Base-by-base conservation (phyloP, 768 basidiomycete species). In the Podaxis sp. region DNA sequence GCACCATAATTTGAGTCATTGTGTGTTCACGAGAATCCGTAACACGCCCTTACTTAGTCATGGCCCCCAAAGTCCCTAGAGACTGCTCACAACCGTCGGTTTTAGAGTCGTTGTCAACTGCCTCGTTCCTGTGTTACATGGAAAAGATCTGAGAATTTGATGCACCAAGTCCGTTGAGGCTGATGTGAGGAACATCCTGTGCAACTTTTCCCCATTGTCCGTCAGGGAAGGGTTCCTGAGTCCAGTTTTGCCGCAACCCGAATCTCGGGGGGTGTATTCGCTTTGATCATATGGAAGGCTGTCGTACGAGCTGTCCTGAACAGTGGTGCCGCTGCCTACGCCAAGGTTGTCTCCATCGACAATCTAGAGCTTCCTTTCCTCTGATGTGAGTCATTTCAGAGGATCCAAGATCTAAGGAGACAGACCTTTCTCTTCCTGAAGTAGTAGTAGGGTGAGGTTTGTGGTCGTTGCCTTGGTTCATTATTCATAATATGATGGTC, bases 111-210 rank as follows among this genome's bases (percentile, higher is more conserved):
- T 36, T 25, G 6, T 25, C 44, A 25, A 38, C 32, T 37, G 16
- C 53, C 57, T 18, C 67, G 72, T 63, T 64, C 71, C 18, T 67
- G 16, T 53, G 68, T 76, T 54, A 68, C 63, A 59, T 74, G 72
- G 62, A 79, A 79, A 7, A 79, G 66, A 59, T 79, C 78, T 1
- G 78, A 66, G 63, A 78, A 79, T 10, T 73, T 35, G 25, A 46
- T 71, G 64, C 50, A 55, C 65, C 14, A 62, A 59, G 57, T 73
- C 70, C 47, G 68, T 65, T 56, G 64, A 70, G 2, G 70, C 69
- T 50, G 72, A 68, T 36, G 70, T 62, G 32, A 76, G 65, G 28
- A 71, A 71, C 72, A 28, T 72, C 69, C 55, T 72, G 74, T 36
- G 76, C 69, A 9, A 76, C 63, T 36, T 74, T 73, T 79, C 76